Base-by-base conservation (phyloP, 352 stramenopile species). In the Phytophthora pseudosyringae region DNA sequence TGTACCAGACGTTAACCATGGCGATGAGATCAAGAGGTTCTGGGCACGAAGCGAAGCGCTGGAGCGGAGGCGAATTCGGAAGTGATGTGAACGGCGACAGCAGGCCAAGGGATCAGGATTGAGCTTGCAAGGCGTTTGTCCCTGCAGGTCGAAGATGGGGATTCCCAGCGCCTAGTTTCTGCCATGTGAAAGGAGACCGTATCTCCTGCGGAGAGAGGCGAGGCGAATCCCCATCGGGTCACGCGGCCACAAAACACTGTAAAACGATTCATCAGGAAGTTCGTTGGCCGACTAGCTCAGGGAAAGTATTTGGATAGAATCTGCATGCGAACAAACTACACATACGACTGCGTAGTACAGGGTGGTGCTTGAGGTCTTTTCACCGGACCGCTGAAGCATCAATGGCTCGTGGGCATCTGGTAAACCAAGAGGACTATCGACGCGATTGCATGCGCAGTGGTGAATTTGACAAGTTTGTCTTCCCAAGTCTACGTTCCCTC, bases 1-100 rank as follows among this genome's bases (percentile, higher is more conserved):
- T 61, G 59, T 74, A 77, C 40, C 61, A 74, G 33, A 81, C 63
- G 60, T 81, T 79, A 58, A 80, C 70, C 81, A 90, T 90, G 13
- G 35, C 59, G 18, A 54, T 16, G 18, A 39, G 28, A 8, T 26
- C 15, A n/a, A 25, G 50, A 29, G 26, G 21, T 69, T 56, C 16
- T 36, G 16, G 46, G 53, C 35, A 59, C 39, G 54, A 69, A 45
- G 29, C 40, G 49, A 38, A 43, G 21, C 10, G 21, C 21, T 47
- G 29, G 29, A 29, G 31, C n/a, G 15, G 35, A 52, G 40, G 15
- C 11, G 35, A 56, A 69, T 62, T 70, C 40, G 36, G 35, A 70
- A 73, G 60, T 73, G 66, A 57, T 31, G 31, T 52, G 51, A 63
- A 46, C 16, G 47, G 48, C 47, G 47, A 41, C 47, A 59, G 29